Base-by-base conservation (phyloP, 148 eudicot species). In the Rhododendron vialii region DNA sequence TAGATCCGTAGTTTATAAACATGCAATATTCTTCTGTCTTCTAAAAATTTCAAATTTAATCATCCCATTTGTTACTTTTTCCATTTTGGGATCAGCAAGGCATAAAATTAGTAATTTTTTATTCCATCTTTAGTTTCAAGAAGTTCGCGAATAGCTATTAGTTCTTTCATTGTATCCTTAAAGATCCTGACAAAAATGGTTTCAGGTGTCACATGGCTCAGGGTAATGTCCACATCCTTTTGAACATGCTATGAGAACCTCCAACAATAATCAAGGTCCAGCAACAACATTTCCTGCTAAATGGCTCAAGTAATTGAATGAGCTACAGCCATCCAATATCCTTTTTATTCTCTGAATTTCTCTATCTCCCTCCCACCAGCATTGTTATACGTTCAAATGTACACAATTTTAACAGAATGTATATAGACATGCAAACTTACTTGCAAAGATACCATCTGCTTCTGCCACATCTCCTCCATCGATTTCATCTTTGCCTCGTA, bases 391-490 rank as follows among this genome's bases (percentile, higher is more conserved):
- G 12, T 20, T 11, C 47, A 9, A 22, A 61, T 41, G n/a, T 12
- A 59, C 26, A 15, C 50, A 38, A 30, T 36, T 30, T 3, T 17
- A 71, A 47, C 61, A 22, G 13, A 43, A 9, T 22, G 7, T 15
- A 28, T 55, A 57, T 41, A 24, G 55, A 61, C 67, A 47, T 26
- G 83, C 10, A 65, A 88, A 88, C 94, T 92, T 93, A 94, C 98
- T 89, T 97, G 98, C 89, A 95, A 90, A 67, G 98, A 85, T 59
- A 81, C 86, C 87, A 92, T 92, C 90, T 97, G 96, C 88, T 94
- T 93, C 87, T 93, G 94, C 99, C 99, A 97, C 92, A 84, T 92
- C 81, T 93, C 96, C 89, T 97, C 98, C 93, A 94, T 90, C 24
- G 95, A 87, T 89, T 87, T 93, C 98, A 95, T 95, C 90, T 93